Evolutionary conservation across 2,329 filamentous ascomycete genomes (phyloP), one percentile per base, ranked within the genome.

Genomic region (Colletotrichum tamarilloi): DNA sequence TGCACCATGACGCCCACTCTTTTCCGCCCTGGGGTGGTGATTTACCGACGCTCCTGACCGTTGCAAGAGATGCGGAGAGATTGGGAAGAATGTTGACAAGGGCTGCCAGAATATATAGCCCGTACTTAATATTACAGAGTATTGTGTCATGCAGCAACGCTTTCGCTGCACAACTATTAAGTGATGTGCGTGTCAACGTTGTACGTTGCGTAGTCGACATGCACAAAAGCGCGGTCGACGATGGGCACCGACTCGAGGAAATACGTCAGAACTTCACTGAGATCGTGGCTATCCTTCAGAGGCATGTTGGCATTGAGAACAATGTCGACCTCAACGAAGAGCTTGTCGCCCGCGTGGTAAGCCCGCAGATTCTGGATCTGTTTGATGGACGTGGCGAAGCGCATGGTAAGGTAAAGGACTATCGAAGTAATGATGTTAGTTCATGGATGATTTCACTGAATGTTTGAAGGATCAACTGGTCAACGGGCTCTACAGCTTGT

Each of bases 331-430:
- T 89, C 87, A 30, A 96, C 93, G 75, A 94, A 95, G 71, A 97
- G 87, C 85, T 95, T 95, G 81, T 97, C 94, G 30, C 94, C 94
- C 0, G 92, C 92, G 78, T 97, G 94, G 80, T 97, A 97, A 2
- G 94, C 94, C 76, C 95, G 92, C 68, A 97, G 84, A 38, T 94
- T 94, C 80, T 97, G 94, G 74, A 97, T 97, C 80, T 94, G 92
- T 79, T 91, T 91, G 79, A 98, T 97, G 14, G 93, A 93, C 76
- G 93, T 94, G 58, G 95, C 95, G 80, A 98, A 98, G 24, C 95
- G 93, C 93, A 98, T 97, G 1, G 95, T 97, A 77, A 97, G 89
- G 83, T 98, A 98, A 1, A 98, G 87, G 26, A 98, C 83, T 85
- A 9, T 63, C 64, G 35, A 52, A 16, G 58, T 42, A 16, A 5